Conservation (phyloP, 2,329 filamentous ascomycete species). For the Harringtonia lauricola region DNA sequence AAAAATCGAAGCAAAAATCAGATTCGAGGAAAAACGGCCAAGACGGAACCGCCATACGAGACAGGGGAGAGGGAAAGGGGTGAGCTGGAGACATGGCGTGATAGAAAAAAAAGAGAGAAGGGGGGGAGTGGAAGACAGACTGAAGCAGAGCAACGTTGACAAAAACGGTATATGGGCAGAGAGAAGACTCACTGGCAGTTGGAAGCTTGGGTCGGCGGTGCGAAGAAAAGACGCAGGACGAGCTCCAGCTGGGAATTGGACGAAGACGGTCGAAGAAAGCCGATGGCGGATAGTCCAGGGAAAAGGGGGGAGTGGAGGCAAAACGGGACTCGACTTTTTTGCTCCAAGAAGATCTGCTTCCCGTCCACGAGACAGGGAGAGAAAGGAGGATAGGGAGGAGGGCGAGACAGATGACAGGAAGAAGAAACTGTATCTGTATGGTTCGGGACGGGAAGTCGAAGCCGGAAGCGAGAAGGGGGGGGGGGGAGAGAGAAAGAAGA, state of each 20-base stretch:
- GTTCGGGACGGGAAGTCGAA: not conserved
- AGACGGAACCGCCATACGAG: too few relatives aligned
- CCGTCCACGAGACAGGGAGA: slow-evolving; percentile 4
- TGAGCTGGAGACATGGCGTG: not conserved
- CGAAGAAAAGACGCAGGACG: slow-evolving; percentile 7
- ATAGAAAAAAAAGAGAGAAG: too few relatives aligned
- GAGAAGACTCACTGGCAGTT: too few relatives aligned
- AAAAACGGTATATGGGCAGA: not conserved
- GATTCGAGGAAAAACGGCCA: slow-evolving; percentile 8
- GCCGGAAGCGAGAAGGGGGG: not conserved
- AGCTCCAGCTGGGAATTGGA: too few relatives aligned
- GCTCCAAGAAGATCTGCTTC: not conserved
- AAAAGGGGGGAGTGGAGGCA: not conserved
- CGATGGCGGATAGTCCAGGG: not conserved
- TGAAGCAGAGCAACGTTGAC: too few relatives aligned
- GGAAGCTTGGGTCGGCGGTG: too few relatives aligned
- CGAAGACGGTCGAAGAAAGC: not conserved
- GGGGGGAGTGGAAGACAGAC: too few relatives aligned
- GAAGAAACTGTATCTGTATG: too few relatives aligned
- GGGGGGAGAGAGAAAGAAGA: not conserved
- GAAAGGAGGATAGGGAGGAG: slow-evolving; percentile 3
- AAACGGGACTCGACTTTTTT: not conserved
- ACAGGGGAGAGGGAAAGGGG: not conserved
- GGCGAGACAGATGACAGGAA: slow-evolving; percentile 12
- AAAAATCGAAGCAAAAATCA: too few relatives aligned